Evolutionary conservation across 129 eudicot genomes (phyloP).

Genomic region (Ambrosia trifida): DNA sequence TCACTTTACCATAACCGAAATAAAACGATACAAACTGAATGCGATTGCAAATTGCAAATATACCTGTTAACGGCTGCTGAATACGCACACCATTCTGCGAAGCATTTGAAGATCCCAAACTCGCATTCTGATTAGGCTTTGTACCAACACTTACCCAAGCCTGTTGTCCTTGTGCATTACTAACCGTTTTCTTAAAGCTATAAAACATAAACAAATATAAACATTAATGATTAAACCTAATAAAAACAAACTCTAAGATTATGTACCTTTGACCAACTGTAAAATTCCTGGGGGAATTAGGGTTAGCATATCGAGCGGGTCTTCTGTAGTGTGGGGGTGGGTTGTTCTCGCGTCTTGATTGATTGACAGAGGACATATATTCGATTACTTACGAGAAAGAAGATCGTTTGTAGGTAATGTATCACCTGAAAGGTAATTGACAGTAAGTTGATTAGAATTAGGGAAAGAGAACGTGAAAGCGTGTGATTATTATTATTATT

Average conservation of each 20-base stretch:
- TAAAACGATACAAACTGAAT: not conserved
- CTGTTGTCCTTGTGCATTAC: conserved; percentile 57
- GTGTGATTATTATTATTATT: too few relatives aligned
- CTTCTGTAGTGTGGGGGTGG: conserved; percentile 60
- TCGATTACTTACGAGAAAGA: conserved; percentile 30
- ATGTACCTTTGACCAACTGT: conserved; percentile 50
- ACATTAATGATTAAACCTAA: conserved; percentile 4
- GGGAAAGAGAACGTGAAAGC: not conserved
- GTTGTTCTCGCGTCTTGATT: conserved; percentile 59
- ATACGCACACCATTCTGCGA: conserved; percentile 59
- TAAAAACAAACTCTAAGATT: conserved; percentile 31
- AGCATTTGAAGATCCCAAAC: conserved; percentile 32
- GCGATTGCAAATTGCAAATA: not conserved
- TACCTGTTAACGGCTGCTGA: conserved; percentile 45
- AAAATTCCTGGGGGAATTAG: conserved; percentile 8
- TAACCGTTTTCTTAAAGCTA: conserved; percentile 58
- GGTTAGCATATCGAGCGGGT: conserved; percentile 30
- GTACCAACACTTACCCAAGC: too few relatives aligned
- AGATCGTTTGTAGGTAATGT: too few relatives aligned
- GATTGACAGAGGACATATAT: conserved; percentile 90
- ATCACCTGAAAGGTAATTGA: not conserved
- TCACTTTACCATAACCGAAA: too few relatives aligned
- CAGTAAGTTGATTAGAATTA: conserved; percentile 18
- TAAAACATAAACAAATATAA: not conserved
- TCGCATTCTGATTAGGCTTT: not conserved